A percentile compares a stretch with the other conserved stretches of the same genome.
Conservation (phyloP, 1,139 yeast genomes). For the Cylindricascospora bacillispora region DNA sequence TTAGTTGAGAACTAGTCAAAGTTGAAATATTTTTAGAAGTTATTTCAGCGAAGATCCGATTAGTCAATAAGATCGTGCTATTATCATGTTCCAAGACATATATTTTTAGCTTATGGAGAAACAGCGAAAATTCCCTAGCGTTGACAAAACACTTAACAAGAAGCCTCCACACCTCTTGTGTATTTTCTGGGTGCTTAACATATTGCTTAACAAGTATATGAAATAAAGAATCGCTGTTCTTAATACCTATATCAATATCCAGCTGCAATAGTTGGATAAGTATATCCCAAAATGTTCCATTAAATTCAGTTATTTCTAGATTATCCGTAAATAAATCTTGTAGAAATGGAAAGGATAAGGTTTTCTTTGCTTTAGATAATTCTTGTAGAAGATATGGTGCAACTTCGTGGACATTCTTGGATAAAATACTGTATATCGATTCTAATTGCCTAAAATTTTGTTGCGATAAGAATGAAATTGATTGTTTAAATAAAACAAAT, state of each 20-base stretch:
- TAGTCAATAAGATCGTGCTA: not conserved
- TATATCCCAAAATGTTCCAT: conserved; percentile 30
- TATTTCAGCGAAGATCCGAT: conserved; percentile 6
- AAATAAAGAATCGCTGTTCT: conserved; percentile 26
- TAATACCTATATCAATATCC: conserved; percentile 40
- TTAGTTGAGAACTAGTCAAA: conserved; percentile 24
- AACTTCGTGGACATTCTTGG: conserved; percentile 26
- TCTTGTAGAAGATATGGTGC: conserved; percentile 31
- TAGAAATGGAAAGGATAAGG: conserved; percentile 38
- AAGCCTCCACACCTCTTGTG: conserved; percentile 27
- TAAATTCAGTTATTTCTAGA: conserved; percentile 9
- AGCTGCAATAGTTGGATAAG: conserved; percentile 34
- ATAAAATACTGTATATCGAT: conserved; percentile 30
- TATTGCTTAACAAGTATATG: conserved; percentile 18
- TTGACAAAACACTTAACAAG: conserved; percentile 37
- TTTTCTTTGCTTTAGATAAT: conserved; percentile 32
- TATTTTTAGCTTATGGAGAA: conserved; percentile 24
- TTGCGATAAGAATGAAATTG: conserved; percentile 14
- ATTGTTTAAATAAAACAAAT: conserved; percentile 14
- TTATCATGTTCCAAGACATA: not conserved
- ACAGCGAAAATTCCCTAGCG: conserved; percentile 46
- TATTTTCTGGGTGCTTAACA: conserved; percentile 5
- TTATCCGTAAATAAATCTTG: conserved; percentile 25
- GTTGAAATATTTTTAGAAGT: conserved; percentile 34
- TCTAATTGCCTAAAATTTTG: conserved; percentile 28